These are phyloP conservation scores for Apiotrichum montevideense DNA, from an alignment of 1,284 basidiomycete genomes.

Conservation along the genomic window DNA sequence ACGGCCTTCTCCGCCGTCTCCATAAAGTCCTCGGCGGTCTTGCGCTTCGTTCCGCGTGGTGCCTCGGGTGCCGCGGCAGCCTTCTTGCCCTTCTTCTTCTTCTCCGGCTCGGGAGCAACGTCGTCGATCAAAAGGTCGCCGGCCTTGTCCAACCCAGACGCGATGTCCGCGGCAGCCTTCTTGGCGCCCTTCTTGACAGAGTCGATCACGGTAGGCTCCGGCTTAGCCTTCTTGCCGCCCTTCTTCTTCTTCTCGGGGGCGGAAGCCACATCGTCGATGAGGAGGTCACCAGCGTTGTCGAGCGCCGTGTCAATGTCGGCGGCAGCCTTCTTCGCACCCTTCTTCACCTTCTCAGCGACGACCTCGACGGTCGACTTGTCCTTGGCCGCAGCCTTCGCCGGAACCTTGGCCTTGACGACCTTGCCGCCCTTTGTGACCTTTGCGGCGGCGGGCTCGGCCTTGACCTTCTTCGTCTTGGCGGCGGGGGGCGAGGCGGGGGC, in stretches of 20 bases:
- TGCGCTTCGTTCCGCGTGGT: slow-evolving; percentile 31
- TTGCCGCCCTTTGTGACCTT: neutral
- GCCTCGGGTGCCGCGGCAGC: slow-evolving; percentile 7
- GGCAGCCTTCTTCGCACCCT: slow-evolving; percentile 5
- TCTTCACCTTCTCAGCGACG: slow-evolving; percentile 1
- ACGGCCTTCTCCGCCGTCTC: slow-evolving; percentile 27
- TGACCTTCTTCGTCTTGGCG: slow-evolving; percentile 21
- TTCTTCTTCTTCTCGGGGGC: slow-evolving; percentile 13
- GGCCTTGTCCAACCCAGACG: slow-evolving; percentile 29
- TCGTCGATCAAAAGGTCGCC: slow-evolving; percentile 35
- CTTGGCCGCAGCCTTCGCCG: neutral
- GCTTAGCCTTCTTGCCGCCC: slow-evolving; percentile 13
- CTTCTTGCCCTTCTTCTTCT: slow-evolving; percentile 9
- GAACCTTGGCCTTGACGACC: neutral
- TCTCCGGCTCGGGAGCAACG: slow-evolving; percentile 14
- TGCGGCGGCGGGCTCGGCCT: slow-evolving; percentile 7
- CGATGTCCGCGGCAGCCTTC: slow-evolving; percentile 18
- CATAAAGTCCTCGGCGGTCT: slow-evolving; percentile 41
- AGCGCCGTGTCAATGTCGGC: slow-evolving; percentile 20
- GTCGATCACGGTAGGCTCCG: neutral
- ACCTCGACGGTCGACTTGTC: neutral
- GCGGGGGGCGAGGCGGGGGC: slow-evolving; percentile 18
- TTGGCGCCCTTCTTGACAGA: slow-evolving; percentile 3
- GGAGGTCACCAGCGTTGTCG: slow-evolving; percentile 33
- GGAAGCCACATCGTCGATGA: slow-evolving; percentile 28